These are phyloP conservation scores for Penicillium waksmanii DNA, from an alignment of 495 filamentous ascomycete genomes.

Conservation along the genomic window DNA sequence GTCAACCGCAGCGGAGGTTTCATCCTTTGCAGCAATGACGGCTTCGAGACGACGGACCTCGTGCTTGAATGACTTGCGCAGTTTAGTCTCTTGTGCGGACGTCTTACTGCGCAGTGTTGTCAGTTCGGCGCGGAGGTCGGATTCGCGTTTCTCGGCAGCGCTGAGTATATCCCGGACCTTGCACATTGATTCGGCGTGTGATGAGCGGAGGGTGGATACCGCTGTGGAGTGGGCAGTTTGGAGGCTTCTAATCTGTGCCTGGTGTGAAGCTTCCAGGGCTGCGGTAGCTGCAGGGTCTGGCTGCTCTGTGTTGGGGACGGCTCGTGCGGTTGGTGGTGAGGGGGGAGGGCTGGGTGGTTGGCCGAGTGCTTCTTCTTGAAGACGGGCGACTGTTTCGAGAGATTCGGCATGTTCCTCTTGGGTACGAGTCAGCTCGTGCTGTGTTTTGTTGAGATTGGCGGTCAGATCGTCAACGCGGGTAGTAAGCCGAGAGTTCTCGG, in stretches of 20 bases:
- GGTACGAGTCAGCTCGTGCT: conserved; percentile 38
- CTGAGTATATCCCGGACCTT: conserved; percentile 45
- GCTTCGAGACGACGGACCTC: conserved; percentile 40
- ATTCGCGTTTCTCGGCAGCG: conserved; percentile 48
- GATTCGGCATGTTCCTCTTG: conserved; percentile 42
- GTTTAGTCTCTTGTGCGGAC: conserved; percentile 26
- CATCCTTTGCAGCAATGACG: conserved; percentile 45
- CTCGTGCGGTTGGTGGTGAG: conserved; percentile 27
- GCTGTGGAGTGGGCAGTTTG: conserved; percentile 43
- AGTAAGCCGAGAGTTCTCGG: conserved; percentile 49
- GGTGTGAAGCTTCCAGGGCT: conserved; percentile 40
- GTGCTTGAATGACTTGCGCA: conserved; percentile 34
- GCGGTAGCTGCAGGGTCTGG: conserved; percentile 13
- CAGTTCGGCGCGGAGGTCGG: conserved; percentile 44
- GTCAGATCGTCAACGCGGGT: conserved; percentile 39
- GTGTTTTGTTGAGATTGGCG: conserved; percentile 36
- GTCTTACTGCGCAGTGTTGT: conserved; percentile 30
- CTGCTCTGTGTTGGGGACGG: conserved; percentile 13
- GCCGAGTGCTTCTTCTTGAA: conserved; percentile 77
- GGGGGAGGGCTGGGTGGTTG: conserved; percentile 37
- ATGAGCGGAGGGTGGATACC: conserved; percentile 44
- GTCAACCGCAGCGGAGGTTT: conserved; percentile 44
- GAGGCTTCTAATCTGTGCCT: conserved; percentile 44
- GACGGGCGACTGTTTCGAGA: conserved; percentile 77
- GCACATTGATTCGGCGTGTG: conserved; percentile 48